Percentiles rank a stretch among this genome's conserved stretches.
Conservation (phyloP, 2,329 filamentous ascomycete species). For the Botryotinia convoluta region DNA sequence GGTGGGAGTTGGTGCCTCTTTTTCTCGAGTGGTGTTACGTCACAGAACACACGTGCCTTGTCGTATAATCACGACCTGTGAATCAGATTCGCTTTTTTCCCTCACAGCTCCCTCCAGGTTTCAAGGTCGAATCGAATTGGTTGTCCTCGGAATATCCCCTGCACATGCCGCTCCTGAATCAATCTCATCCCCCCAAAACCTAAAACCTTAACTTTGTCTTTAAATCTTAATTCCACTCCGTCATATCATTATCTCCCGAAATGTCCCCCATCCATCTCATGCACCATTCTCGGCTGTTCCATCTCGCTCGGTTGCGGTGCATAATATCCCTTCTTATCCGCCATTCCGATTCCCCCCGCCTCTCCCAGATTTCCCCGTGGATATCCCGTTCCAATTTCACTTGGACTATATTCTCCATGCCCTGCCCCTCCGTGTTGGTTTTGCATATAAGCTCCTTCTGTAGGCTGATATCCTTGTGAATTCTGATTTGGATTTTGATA, state of each 20-base stretch:
- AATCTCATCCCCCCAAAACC: not conserved
- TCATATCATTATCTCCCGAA: not conserved
- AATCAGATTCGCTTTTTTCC: not conserved
- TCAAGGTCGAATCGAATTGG: not conserved
- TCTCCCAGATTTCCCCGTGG: not conserved
- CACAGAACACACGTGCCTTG: not conserved
- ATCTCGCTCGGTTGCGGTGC: slow-evolving; percentile 2
- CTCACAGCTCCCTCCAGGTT: not conserved
- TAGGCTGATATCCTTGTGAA: not conserved
- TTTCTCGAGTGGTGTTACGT: not conserved
- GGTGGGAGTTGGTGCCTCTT: not conserved
- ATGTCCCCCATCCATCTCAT: not conserved
- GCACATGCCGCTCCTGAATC: not conserved
- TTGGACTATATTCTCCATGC: not conserved
- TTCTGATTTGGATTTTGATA: not conserved
- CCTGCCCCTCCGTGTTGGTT: not conserved
- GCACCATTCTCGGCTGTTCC: not conserved
- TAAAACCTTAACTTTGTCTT: not conserved
- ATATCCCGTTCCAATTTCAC: slow-evolving; percentile 3
- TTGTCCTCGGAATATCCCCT: not conserved
- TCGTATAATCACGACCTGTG: not conserved
- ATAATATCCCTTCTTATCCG: slow-evolving; percentile 1
- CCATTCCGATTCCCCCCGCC: not conserved
- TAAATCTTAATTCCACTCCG: not conserved
- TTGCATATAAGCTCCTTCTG: not conserved